Evolutionary conservation across 768 basidiomycete species (phyloP).

Genomic region (Omphalotus guepiniiformis): DNA sequence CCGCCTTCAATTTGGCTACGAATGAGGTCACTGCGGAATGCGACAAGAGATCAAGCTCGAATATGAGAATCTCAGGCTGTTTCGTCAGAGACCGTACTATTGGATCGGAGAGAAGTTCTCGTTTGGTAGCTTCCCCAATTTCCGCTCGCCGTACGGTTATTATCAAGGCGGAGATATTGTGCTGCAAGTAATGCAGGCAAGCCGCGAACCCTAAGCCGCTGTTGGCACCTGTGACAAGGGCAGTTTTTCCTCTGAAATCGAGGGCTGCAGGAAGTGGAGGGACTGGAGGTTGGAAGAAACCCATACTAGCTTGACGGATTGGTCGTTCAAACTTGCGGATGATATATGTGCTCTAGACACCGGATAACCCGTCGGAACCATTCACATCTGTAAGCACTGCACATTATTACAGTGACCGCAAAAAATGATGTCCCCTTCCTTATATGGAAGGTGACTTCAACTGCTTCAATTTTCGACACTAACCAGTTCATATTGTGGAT

Average conservation of each 20-base stretch:
- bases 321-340: too few relatives aligned
- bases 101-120: conserved; percentile 14
- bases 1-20: conserved; percentile 9
- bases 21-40: conserved; percentile 16
- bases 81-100: conserved; percentile 5
- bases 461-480: too few relatives aligned
- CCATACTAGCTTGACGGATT: conserved; percentile 7
- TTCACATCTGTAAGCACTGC: too few relatives aligned
- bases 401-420: too few relatives aligned
- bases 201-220: conserved; percentile 14
- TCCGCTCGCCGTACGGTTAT: conserved; percentile 13
- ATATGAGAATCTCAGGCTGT: conserved; percentile 14
- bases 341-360: too few relatives aligned
- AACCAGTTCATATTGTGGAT: too few relatives aligned
- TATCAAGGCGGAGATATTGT: conserved; percentile 14
- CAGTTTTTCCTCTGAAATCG: conserved; percentile 25
- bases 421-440: too few relatives aligned
- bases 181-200: conserved; percentile 14
- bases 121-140: conserved; percentile 12
- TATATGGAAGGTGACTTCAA: too few relatives aligned
- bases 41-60: conserved; percentile 15
- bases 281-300: conserved; percentile 12
- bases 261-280: conserved; percentile 12
- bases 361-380: too few relatives aligned
- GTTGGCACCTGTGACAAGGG: conserved; percentile 23